Conservation (phyloP, 192 early-diverging fungal genomes). For the Irineochytrium annulatum region DNA sequence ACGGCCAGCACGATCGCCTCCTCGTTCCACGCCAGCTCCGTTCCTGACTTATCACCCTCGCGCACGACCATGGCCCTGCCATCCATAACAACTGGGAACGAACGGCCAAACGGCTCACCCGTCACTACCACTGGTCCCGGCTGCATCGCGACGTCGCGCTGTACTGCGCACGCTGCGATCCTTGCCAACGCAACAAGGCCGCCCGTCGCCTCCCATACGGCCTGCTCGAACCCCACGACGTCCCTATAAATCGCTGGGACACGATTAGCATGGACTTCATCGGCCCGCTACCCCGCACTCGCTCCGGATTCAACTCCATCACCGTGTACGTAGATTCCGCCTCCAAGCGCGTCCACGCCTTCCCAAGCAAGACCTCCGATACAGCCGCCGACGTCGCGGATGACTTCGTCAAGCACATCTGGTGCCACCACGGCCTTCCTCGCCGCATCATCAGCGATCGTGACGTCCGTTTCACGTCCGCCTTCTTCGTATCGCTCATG, state of each 20-base stretch:
- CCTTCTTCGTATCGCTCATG: constrained; percentile 29
- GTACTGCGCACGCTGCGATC: neutral
- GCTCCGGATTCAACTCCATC: constrained; percentile 26
- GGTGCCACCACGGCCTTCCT: constrained; percentile 33
- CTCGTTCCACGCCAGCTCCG: neutral
- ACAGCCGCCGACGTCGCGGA: constrained; percentile 7
- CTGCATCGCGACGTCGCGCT: neutral
- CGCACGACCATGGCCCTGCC: constrained; percentile 3
- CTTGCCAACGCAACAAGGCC: constrained; percentile 20
- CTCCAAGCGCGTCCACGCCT: constrained; percentile 29
- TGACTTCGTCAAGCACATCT: neutral
- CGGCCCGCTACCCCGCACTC: constrained; percentile 10
- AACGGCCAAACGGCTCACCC: constrained; percentile 1
- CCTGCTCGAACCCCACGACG: constrained; percentile 20
- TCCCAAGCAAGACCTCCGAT: neutral
- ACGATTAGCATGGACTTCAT: constrained; percentile 48
- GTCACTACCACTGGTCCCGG: constrained; percentile 7
- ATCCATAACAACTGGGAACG: constrained; percentile 16
- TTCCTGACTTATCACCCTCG: neutral
- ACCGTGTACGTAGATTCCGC: constrained; percentile 43
- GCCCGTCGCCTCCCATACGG: constrained; percentile 33
- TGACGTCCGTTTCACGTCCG: constrained; percentile 39
- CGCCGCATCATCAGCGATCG: constrained; percentile 41
- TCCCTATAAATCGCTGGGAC: constrained; percentile 28
- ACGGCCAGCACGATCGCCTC: neutral